Base-by-base conservation (phyloP, 2,329 filamentous ascomycete species). In the Setomelanomma holmii region DNA sequence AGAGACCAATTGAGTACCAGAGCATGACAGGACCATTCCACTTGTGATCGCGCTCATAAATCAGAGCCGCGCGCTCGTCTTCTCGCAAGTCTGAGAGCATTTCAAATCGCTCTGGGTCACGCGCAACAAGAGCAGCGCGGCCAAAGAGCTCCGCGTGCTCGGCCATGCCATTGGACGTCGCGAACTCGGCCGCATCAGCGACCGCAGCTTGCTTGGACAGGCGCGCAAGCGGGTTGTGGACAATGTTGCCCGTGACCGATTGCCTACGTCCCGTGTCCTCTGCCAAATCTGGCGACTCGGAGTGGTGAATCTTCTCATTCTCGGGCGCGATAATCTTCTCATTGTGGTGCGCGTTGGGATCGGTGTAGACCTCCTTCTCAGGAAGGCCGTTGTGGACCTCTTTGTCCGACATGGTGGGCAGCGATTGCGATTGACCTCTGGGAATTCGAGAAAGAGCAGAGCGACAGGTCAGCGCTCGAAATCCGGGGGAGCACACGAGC, bases 61-160 rank as follows among this genome's bases (percentile, higher is more conserved):
- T 78, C 16, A 93, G 79, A 11, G 79, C 80, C 17, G 80, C 76
- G 51, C 86, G 83, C 66, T 89, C 88, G 0, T 79, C 77, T 14
- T 86, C 80, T 48, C 80, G 76, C 1, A 93, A 80, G 10, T 84
- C 82, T 44, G 83, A 76, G 46, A 91, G 80, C 27, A 80, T 77
- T 51, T 90, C 87, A 68, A 82, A 89, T 23, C 80, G 79, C 7
- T 77, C 76, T 0, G 89, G 89, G 60, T 88, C 85, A 69, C 90
- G 88, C 2, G 90, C 90, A 16, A 92, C 83, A 10, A 93, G 79
- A 3, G 89, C 90, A 27, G 89, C 90, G 63, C 87, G 88, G 45
- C 83, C 79, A 45, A 92, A 79, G 14, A 88, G 67, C 3, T 78
- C 75, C 3, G 85, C 74, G 58, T 88, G 80, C 47, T 88, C 83